phyloP scores from a whole-genome alignment of 75 land plant species.

The Isoetes taiwanensis region DNA sequence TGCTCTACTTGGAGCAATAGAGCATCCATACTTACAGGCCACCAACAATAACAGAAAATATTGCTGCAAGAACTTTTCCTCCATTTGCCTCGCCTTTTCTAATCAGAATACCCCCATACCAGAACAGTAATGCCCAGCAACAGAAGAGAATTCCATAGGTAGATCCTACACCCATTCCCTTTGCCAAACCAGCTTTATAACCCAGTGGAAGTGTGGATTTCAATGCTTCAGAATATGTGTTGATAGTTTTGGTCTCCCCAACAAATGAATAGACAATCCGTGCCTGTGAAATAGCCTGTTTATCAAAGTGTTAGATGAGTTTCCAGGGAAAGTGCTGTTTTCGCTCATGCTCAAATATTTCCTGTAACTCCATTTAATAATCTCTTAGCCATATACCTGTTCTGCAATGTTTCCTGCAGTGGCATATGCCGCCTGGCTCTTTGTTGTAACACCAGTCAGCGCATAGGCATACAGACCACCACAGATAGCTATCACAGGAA shows the following conservation, averaged over 20 bases:
- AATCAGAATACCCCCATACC: constrained; percentile 85
- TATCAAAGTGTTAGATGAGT: no score
- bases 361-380: no score
- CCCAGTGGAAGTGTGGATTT: constrained; percentile 30
- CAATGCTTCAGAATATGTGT: constrained; percentile 40
- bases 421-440: not conserved
- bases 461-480: not conserved
- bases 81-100: constrained; percentile 64
- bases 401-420: not conserved
- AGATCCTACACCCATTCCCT: constrained; percentile 70
- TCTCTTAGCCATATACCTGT: no score
- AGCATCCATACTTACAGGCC: constrained; percentile 76
- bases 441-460: not conserved
- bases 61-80: constrained; percentile 71
- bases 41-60: constrained; percentile 72
- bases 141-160: constrained; percentile 68
- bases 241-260: constrained; percentile 49
- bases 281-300: constrained; percentile 64
- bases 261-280: constrained; percentile 60
- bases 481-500: no score
- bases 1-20: not conserved
- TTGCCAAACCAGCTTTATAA: constrained; percentile 58
- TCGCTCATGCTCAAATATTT: no score
- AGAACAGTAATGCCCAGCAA: constrained; percentile 72
- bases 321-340: no score